phyloP scores from a whole-genome alignment of 2,329 filamentous ascomycete species.

The Colletotrichum graminicola region DNA sequence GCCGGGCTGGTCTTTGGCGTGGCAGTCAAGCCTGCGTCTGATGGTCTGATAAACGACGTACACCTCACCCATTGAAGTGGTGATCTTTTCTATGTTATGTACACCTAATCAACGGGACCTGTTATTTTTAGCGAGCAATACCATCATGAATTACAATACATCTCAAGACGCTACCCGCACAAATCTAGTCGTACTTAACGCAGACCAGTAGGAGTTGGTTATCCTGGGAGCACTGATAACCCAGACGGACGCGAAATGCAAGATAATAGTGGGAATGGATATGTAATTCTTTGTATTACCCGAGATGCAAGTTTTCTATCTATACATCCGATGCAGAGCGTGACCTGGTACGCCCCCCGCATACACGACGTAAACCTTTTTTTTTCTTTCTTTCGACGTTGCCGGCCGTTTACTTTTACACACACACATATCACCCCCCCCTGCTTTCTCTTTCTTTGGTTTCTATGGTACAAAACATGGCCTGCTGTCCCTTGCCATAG shows the following conservation, averaged over 20 bases:
- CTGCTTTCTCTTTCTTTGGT: not conserved
- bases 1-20: not conserved
- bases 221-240: not conserved
- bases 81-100: not conserved
- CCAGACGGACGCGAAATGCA: no score
- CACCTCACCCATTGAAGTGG: not conserved
- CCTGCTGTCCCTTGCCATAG: not conserved
- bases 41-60: not conserved
- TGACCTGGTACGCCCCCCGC: not conserved
- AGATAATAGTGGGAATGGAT: not conserved
- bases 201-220: not conserved
- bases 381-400: conserved; percentile 3
- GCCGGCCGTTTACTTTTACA: conserved; percentile 23
- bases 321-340: not conserved
- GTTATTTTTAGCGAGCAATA: not conserved
- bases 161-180: not conserved
- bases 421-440: no score
- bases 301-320: not conserved
- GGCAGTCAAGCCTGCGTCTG: not conserved
- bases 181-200: not conserved
- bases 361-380: not conserved
- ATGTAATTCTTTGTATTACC: not conserved
- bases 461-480: conserved; percentile 30
- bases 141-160: not conserved
- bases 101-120: not conserved